Conservation (phyloP, 306 rosid species). For the Glycine soja region DNA sequence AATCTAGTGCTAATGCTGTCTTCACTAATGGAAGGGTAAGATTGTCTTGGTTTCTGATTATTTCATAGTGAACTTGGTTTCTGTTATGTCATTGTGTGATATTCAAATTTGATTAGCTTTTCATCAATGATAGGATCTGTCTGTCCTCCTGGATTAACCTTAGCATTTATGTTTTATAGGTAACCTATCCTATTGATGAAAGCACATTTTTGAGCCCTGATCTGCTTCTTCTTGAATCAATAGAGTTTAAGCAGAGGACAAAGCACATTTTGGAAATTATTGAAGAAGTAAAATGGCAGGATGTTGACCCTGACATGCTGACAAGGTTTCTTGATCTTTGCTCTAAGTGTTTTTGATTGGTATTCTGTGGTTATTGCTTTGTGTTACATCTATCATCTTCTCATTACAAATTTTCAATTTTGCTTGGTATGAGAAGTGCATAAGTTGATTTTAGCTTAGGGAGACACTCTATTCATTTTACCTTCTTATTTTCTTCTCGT, state of each 20-base stretch:
- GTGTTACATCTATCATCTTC: not conserved
- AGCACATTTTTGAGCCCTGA: constrained; percentile 87
- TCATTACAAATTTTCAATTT: not conserved
- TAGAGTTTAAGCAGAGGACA: constrained; percentile 89
- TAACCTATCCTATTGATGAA: constrained; percentile 62
- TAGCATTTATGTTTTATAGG: constrained; percentile 59
- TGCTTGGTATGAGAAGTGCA: not conserved
- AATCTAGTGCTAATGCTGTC: constrained; percentile 74
- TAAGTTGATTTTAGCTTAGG: no score
- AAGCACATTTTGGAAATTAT: constrained; percentile 81
- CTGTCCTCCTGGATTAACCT: constrained; percentile 27
- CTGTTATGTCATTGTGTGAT: not conserved
- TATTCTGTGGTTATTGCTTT: constrained; percentile 23
- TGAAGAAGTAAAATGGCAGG: constrained; percentile 86
- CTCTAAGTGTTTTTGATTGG: constrained; percentile 32
- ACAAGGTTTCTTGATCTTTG: constrained; percentile 71
- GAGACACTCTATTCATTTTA: no score
- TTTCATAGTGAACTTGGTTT: constrained; percentile 17
- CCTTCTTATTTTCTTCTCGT: no score
- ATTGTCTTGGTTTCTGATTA: constrained; percentile 35
- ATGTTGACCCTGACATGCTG: constrained; percentile 78
- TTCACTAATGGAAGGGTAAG: constrained; percentile 99
- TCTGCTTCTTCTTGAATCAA: constrained; percentile 86
- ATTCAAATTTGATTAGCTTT: constrained; percentile 11
- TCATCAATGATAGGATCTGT: constrained; percentile 25